These are phyloP conservation scores for Hypoxylon sp. DNA, from an alignment of 2,329 filamentous ascomycete species.

Conservation along the genomic window DNA sequence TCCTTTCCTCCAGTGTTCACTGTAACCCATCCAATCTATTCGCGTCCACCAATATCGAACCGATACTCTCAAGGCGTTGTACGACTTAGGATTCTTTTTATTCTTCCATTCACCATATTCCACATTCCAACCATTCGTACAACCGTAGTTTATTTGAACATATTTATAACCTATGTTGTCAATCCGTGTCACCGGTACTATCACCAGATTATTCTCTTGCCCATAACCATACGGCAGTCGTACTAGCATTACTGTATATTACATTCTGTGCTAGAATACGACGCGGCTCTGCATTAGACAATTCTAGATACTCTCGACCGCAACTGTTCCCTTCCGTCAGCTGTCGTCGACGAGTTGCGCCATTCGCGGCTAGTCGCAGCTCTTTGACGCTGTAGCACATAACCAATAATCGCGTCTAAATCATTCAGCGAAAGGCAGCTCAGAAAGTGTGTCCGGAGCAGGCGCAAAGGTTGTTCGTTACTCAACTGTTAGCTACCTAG, in stretches of 20 bases:
- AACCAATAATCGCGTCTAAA: slow-evolving; percentile 30
- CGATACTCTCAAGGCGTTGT: slow-evolving; percentile 32
- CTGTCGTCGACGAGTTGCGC: slow-evolving; percentile 33
- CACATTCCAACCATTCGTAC: slow-evolving; percentile 38
- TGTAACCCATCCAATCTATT: slow-evolving; percentile 37
- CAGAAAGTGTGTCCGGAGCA: slow-evolving; percentile 28
- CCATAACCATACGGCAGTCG: slow-evolving; percentile 26
- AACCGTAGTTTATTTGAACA: slow-evolving; percentile 24
- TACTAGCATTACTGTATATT: slow-evolving; percentile 21
- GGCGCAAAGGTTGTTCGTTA: slow-evolving; percentile 30
- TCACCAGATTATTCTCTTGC: slow-evolving; percentile 29
- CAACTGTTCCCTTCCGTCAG: slow-evolving; percentile 18
- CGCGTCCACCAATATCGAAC: slow-evolving; percentile 38
- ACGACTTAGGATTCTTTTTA: slow-evolving; percentile 24
- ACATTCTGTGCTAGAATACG: slow-evolving; percentile 13
- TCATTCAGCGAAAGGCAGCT: slow-evolving; percentile 30
- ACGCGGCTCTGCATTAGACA: slow-evolving; percentile 17
- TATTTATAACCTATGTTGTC: slow-evolving; percentile 35
- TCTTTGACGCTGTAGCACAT: slow-evolving; percentile 48
- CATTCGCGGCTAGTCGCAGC: slow-evolving; percentile 47
- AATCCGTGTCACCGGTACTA: slow-evolving; percentile 26
- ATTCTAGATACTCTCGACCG: slow-evolving; percentile 7
- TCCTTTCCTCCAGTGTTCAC: slow-evolving; percentile 41
- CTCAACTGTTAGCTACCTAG: slow-evolving; percentile 35
- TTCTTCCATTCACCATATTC: slow-evolving; percentile 30